Base-by-base conservation (phyloP, 495 filamentous ascomycete genomes). In the Penicillium subrubescens region DNA sequence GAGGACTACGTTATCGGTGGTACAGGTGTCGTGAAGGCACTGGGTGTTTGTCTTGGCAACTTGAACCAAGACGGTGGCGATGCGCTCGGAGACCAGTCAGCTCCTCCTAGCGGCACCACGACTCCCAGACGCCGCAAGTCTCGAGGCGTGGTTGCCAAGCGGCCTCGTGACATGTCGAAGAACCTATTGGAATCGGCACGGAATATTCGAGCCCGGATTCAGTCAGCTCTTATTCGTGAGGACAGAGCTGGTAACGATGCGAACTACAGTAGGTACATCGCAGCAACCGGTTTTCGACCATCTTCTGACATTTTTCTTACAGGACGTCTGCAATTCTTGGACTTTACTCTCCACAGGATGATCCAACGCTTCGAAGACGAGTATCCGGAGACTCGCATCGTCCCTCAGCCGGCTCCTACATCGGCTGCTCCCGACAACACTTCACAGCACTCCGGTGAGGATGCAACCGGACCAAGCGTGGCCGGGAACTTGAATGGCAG, bases 1-100 rank as follows among this genome's bases (percentile, higher is more conserved):
- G 90, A 96, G 51, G 92, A 97, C 71, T 97, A 98, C 75, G 92
- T 98, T 43, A 93, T 99, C 69, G 93, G 94, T 41, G 94, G 94
- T 21, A 97, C 94, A 0, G 95, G 94, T 63, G 92, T 99, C 0
- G 95, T 97, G 37, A 96, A 97, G 75, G 94, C 93, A 25, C 80
- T 99, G 58, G 90, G 92, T 52, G 93, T 96, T 51, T 96, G 93
- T 68, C 83, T 99, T 35, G 88, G 90, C 59, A 96, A 96, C 66
- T 60, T 78, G 51, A 82, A 84, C 56, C 75, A 75, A 14, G 74
- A 79, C 60, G 70, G 68, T 19, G 64, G 68, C 29, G 75, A 75
- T 39, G 27, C 67, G 63, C 72, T 76, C 31, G 75, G 76, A 11
- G 79, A 81, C 25, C 57, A 66, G 14, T 82, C 81, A 48, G 71